Evolutionary conservation across 176 grass and related monocot genomes (phyloP).

Genomic region (Paspalum vaginatum): DNA sequence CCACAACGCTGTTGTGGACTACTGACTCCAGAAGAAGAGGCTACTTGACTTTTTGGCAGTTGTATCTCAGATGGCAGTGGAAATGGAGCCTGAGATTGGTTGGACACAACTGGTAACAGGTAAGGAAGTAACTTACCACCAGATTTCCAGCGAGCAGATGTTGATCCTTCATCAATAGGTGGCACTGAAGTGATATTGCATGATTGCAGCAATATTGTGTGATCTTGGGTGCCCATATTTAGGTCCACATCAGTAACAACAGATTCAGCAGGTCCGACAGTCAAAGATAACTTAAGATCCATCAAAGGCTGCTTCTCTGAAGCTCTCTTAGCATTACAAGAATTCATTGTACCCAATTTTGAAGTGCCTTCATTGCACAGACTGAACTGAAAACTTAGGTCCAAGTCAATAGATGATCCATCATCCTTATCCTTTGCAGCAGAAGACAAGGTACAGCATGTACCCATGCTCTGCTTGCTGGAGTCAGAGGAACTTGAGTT

Average conservation of each 20-base stretch:
- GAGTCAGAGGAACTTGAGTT: conserved; percentile 61
- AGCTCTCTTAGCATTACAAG: conserved; percentile 36
- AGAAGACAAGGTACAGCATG: conserved; percentile 60
- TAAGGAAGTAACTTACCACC: conserved; percentile 62
- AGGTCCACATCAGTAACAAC: conserved; percentile 50
- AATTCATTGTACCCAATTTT: conserved; percentile 9
- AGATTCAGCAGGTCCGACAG: conserved; percentile 66
- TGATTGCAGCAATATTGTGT: conserved; percentile 28
- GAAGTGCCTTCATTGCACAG: conserved; percentile 46
- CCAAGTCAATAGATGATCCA: conserved; percentile 56
- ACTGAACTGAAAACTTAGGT: conserved; percentile 59
- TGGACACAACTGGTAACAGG: conserved; percentile 24
- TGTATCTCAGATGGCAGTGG: conserved; percentile 1
- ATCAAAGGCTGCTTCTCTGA: conserved; percentile 33
- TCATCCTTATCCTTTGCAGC: conserved; percentile 57
- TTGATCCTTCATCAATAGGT: conserved; percentile 75
- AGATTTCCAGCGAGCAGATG: conserved; percentile 70
- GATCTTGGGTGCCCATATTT: conserved; percentile 15
- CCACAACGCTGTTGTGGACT: conserved; percentile 40
- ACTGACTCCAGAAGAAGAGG: conserved; percentile 28
- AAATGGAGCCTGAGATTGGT: not conserved
- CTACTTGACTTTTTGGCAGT: conserved; percentile 35
- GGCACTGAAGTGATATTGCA: conserved; percentile 38
- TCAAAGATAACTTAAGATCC: conserved; percentile 66
- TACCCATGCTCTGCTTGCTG: conserved; percentile 60